A percentile compares a stretch with the other conserved stretches of the same genome.
Evolutionary conservation across 306 rosid genomes (phyloP).

Genomic region (Prinsepia uniflora): DNA sequence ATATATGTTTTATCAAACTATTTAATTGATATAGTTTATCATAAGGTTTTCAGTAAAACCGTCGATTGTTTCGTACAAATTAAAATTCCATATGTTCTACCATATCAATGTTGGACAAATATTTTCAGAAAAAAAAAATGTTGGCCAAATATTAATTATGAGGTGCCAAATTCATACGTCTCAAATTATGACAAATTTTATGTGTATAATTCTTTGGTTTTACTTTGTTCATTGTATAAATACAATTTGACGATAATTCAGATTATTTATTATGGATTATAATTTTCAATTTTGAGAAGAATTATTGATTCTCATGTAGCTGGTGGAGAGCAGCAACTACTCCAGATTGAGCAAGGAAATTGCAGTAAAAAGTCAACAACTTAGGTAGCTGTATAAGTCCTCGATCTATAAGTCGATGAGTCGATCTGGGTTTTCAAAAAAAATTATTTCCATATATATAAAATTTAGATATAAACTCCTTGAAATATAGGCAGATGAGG

Average conservation of each 20-base stretch:
- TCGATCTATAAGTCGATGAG: no score
- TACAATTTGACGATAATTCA: neutral
- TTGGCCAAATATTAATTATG: no score
- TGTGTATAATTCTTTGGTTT: neutral
- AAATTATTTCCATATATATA: neutral
- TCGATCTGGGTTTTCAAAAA: neutral
- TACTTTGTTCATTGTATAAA: neutral
- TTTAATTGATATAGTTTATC: no score
- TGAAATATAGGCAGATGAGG: conserved; percentile 66
- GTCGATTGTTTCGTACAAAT: no score
- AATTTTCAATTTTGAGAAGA: neutral
- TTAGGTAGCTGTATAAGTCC: conserved; percentile 36
- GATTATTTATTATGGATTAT: neutral
- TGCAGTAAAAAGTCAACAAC: conserved; percentile 57
- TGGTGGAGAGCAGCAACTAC: conserved; percentile 69
- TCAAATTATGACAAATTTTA: neutral
- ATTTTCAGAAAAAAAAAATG: no score
- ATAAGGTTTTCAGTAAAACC: no score
- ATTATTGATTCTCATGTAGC: conserved; percentile 36
- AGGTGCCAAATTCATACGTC: no score
- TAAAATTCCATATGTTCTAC: no score
- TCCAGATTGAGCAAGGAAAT: conserved; percentile 70
- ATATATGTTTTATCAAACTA: no score
- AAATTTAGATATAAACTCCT: neutral
- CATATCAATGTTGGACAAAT: no score